Base-by-base conservation (phyloP, 1,284 basidiomycete genomes). In the Leccinum pallidistipes region DNA sequence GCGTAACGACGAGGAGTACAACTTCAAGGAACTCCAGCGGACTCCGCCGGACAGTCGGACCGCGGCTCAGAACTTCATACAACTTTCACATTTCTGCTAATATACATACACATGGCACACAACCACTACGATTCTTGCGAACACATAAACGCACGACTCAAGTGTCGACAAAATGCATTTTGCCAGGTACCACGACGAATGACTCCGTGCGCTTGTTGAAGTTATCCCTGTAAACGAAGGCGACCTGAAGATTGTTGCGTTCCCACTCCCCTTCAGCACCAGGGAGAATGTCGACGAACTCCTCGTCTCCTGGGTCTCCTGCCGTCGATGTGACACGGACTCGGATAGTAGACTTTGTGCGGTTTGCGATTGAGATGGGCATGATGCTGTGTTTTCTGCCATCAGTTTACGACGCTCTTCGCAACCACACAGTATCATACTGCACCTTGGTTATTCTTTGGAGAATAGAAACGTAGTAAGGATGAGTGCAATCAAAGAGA, bases 201-300 rank as follows among this genome's bases (percentile, higher is more conserved):
- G 18, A n/a, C n/a, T 45, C 1, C 10, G n/a, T 45, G n/a, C 10
- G 5, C 10, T 10, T 21, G 18, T 0, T 0, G 24, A 24, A 24
- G 18, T 1, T 7, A 6, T 43, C n/a, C n/a, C 40, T 43, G 18
- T 21, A 45, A 45, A 45, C 11, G 11, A 6, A 21, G 10, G 43
- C 43, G 18, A 45, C 43, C 18, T 45, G 43, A 10, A n/a, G 11
- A 10, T 9, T 1, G 1, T 10, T 18, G 9, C 40, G 40, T 9
- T 18, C 0, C 40, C 40, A 43, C 4, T 16, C 2, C 40, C 0
- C 7, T 16, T 0, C 1, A n/a, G 5, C 1, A 4, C 40, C 3
- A 18, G 40, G 40, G 16, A 3, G n/a, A 18, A 43, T n/a, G n/a
- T 1, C 2, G 40, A 18, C 1, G n/a, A 43, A 43, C 40, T 10